Evolutionary conservation across 805 yeast species (phyloP).

Genomic region (Kregervanrija fluxuum): DNA sequence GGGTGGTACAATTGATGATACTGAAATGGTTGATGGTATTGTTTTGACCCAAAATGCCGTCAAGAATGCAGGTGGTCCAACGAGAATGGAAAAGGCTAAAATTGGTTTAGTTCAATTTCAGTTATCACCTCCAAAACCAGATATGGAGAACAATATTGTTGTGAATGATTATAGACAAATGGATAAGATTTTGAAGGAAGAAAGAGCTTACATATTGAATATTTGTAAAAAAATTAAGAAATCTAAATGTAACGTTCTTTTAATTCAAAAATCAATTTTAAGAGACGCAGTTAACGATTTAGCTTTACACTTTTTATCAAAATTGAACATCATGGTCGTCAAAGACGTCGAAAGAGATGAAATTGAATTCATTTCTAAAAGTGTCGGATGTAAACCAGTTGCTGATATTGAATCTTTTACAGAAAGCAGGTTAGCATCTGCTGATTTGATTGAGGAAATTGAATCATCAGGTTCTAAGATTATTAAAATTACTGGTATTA

Average conservation of each 20-base stretch:
- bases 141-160: slow-evolving; percentile 94
- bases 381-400: slow-evolving; percentile 90
- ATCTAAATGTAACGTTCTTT: slow-evolving; percentile 88
- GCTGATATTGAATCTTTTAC: slow-evolving; percentile 92
- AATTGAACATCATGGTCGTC: slow-evolving; percentile 87
- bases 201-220: slow-evolving; percentile 89
- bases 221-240: slow-evolving; percentile 95
- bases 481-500: slow-evolving; percentile 80
- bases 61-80: slow-evolving; percentile 91
- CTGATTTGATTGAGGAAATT: slow-evolving; percentile 86
- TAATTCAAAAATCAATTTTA: slow-evolving; percentile 87
- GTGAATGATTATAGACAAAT: slow-evolving; percentile 97
- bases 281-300: slow-evolving; percentile 93
- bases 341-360: slow-evolving; percentile 96
- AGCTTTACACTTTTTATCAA: slow-evolving; percentile 90
- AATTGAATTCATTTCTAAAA: slow-evolving; percentile 77
- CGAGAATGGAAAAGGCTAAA: slow-evolving; percentile 87
- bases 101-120: slow-evolving; percentile 91
- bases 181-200: slow-evolving; percentile 98
- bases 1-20: slow-evolving; percentile 97
- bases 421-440: slow-evolving; percentile 87
- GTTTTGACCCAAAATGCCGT: slow-evolving; percentile 87
- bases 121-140: slow-evolving; percentile 94
- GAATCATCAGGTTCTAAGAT: slow-evolving; percentile 87
- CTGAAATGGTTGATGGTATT: slow-evolving; percentile 87